These are phyloP conservation scores for Maudiozyma barnettii DNA, from an alignment of 805 yeast species.

Conservation along the genomic window DNA sequence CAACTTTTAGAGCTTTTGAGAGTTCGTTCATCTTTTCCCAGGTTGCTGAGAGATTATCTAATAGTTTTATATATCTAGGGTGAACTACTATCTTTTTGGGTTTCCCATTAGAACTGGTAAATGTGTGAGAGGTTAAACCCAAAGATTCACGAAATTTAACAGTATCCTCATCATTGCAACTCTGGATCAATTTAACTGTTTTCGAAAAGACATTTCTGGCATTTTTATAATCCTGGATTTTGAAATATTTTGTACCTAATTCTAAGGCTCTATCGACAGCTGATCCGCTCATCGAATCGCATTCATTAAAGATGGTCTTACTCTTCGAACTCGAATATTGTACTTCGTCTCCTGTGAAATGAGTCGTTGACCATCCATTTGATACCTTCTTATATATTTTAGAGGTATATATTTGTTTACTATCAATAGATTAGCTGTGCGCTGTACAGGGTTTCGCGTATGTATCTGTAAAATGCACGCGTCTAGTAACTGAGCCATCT, in stretches of 20 bases:
- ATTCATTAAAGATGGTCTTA: too few species aligned
- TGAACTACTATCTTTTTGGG: conserved; percentile 8
- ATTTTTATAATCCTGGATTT: conserved; percentile 15
- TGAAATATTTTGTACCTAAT: conserved; percentile 21
- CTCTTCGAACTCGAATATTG: too few species aligned
- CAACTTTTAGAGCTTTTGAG: conserved; percentile 15
- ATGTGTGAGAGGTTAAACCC: conserved; percentile 1
- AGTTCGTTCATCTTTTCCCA: conserved; percentile 22
- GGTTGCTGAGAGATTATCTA: conserved; percentile 23
- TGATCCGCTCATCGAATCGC: conserved; percentile 1
- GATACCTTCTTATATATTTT: too few species aligned
- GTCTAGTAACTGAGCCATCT: too few species aligned
- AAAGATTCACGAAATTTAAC: conserved; percentile 7
- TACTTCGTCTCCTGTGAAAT: too few species aligned
- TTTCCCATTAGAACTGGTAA: neutral
- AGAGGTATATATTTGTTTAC: too few species aligned
- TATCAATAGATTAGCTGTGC: too few species aligned
- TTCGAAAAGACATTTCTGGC: conserved; percentile 23
- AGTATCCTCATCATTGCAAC: conserved; percentile 16
- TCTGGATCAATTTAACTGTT: conserved; percentile 18
- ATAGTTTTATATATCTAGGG: conserved; percentile 18
- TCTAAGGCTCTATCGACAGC: conserved; percentile 20
- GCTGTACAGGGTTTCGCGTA: too few species aligned
- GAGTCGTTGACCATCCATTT: too few species aligned
- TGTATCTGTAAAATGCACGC: too few species aligned